Base-by-base conservation (phyloP, 164 flowering plant genomes). In the Vitis rotundifolia region DNA sequence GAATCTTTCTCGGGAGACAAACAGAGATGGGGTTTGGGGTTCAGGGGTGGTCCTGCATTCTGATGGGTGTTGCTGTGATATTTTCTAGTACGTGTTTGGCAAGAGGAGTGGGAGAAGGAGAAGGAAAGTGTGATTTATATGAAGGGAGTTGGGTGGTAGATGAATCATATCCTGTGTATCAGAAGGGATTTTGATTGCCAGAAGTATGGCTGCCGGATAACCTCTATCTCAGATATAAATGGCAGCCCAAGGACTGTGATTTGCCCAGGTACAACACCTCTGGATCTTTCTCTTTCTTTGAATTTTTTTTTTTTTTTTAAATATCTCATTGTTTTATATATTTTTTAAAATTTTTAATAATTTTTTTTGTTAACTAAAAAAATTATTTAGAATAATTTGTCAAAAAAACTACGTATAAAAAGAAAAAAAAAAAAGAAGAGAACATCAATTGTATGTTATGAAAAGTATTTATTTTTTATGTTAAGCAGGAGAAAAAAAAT, bases 201-300 rank as follows among this genome's bases (percentile, higher is more conserved):
- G 28, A 81, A 81, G 64, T 76, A 81, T 50, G 84, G 86, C 81
- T 84, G 3, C 72, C 82, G 1, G 82, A 83, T 68, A 61, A 29
- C 0, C 16, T 11, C 31, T 81, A 81, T 53, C 83, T 77, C 63
- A 54, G 66, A 5, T 84, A 71, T 57, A 47, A 80, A 68, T 84
- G 87, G 87, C 81, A 79, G 68, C 87, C 87, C 6, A 8, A 7
- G 0, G 15, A 22, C 54, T 84, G 87, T 44, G 49, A 63, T 22
- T 68, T 79, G 60, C 81, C 83, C 2, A 76, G 81, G 86, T 83
- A 49, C 14, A 2, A 2, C 1, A 22, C 22, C 22, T 22, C n/a
- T 8, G 22, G 49, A 9, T 59, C 22, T 61, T 44, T 65, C 60
- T 26, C 16, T 63, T 31, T 7, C 44, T 31, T 7, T 31, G 22